Percentiles rank a stretch among this genome's conserved stretches.
phyloP scores from a whole-genome alignment of 1,284 basidiomycete genomes.

The Heimioporus punctisporus region DNA sequence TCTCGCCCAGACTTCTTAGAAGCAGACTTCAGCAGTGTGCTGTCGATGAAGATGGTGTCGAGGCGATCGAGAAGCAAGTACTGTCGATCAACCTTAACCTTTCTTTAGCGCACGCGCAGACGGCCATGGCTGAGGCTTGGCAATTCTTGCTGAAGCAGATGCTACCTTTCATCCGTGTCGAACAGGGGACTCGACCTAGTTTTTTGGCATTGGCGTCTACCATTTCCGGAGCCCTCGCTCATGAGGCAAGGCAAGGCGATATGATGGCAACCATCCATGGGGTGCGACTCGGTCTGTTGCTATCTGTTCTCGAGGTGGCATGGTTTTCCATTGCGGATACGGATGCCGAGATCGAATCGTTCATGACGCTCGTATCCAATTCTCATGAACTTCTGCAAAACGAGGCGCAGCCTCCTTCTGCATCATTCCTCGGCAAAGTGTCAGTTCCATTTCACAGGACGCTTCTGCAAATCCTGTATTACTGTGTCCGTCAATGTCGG shows the following conservation, averaged over 20 bases:
- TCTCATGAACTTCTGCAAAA: slow-evolving; percentile 73
- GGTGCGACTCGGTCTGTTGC: slow-evolving; percentile 73
- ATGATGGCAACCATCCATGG: slow-evolving; percentile 87
- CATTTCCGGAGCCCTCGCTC: slow-evolving; percentile 68
- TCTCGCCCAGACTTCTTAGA: slow-evolving; percentile 56
- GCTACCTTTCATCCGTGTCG: slow-evolving; percentile 65
- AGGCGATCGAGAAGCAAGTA: slow-evolving; percentile 52
- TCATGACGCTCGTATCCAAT: slow-evolving; percentile 63
- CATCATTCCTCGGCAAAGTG: slow-evolving; percentile 71
- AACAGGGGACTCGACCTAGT: slow-evolving; percentile 52
- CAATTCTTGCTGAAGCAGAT: slow-evolving; percentile 69
- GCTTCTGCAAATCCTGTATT: slow-evolving; percentile 81
- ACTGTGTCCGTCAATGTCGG: slow-evolving; percentile 67
- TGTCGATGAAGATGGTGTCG: slow-evolving; percentile 41
- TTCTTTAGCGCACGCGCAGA: slow-evolving; percentile 82
- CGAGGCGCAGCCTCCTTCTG: slow-evolving; percentile 73
- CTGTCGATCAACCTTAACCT: slow-evolving; percentile 82
- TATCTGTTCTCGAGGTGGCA: slow-evolving; percentile 75
- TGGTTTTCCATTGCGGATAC: slow-evolving; percentile 74
- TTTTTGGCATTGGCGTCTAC: slow-evolving; percentile 64
- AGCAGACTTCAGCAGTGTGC: slow-evolving; percentile 54
- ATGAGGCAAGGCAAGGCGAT: slow-evolving; percentile 76
- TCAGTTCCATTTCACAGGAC: slow-evolving; percentile 79
- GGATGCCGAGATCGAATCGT: slow-evolving; percentile 54
- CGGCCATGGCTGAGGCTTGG: slow-evolving; percentile 79